Evolutionary conservation across 768 basidiomycete genomes (phyloP).

Genomic region (Phanerochaete carnosa): DNA sequence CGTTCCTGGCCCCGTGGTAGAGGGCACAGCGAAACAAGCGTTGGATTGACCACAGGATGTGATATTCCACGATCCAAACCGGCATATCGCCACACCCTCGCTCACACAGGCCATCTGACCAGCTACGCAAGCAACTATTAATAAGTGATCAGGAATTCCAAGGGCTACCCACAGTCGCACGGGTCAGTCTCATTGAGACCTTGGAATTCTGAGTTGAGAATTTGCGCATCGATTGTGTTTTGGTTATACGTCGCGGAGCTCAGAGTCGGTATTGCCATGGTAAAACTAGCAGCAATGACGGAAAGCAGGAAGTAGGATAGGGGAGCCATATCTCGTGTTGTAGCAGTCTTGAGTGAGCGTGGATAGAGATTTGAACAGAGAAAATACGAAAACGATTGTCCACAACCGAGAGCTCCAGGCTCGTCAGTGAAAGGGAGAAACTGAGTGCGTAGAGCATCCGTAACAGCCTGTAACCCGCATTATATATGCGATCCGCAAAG

Average conservation of each 20-base stretch:
- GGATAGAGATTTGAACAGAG: background rate
- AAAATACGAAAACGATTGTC: background rate
- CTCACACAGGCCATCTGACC: constrained; percentile 44
- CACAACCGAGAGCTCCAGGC: constrained; percentile 23
- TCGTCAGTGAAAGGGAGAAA: constrained; percentile 10
- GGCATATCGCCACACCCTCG: constrained; percentile 38
- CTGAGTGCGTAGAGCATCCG: background rate
- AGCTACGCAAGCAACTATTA: constrained; percentile 22
- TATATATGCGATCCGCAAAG: background rate
- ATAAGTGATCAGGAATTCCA: background rate
- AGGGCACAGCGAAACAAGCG: constrained; percentile 53
- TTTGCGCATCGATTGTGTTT: constrained; percentile 50
- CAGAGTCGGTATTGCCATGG: constrained; percentile 27
- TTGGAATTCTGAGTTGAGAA: constrained; percentile 45
- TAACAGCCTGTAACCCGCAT: background rate
- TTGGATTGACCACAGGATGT: constrained; percentile 34
- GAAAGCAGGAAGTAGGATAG: constrained; percentile 23
- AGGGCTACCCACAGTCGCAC: constrained; percentile 39
- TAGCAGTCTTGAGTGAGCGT: background rate
- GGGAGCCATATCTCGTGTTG: background rate
- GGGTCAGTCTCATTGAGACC: constrained; percentile 36
- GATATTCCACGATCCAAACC: constrained; percentile 37
- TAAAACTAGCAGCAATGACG: constrained; percentile 19
- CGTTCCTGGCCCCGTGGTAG: constrained; percentile 37
- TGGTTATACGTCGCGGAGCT: constrained; percentile 30